Evolutionary conservation across 192 early-diverging fungal species (phyloP).

Genomic region (Mortierella alpina): DNA sequence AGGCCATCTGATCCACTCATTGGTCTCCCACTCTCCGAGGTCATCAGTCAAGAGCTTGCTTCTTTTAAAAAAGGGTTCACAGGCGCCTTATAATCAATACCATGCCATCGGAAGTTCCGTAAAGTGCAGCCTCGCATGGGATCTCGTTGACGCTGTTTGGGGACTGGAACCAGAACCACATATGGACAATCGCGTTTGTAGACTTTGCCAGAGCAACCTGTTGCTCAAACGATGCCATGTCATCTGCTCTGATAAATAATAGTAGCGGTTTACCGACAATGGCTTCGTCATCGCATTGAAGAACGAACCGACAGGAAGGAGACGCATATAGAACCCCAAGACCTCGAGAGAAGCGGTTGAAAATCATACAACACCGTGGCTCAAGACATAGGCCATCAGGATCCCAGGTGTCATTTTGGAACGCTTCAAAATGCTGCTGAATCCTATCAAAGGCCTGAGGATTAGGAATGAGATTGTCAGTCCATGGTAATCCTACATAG

Average conservation of each 20-base stretch:
- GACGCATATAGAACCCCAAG: constrained; percentile 38
- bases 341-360: constrained; percentile 36
- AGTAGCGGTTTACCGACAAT: constrained; percentile 36
- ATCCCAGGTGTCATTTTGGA: constrained; percentile 21
- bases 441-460: constrained; percentile 19
- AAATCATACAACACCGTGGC: constrained; percentile 28
- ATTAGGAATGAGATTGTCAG: neutral
- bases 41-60: no score
- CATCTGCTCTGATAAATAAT: constrained; percentile 32
- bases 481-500: neutral
- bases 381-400: constrained; percentile 14
- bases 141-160: constrained; percentile 2
- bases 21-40: no score
- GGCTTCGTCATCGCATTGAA: neutral
- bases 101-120: constrained; percentile 19
- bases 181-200: constrained; percentile 17
- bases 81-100: neutral
- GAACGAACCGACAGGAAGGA: neutral
- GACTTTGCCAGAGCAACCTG: constrained; percentile 38
- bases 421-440: constrained; percentile 14
- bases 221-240: constrained; percentile 26
- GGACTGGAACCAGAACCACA: constrained; percentile 23
- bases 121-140: constrained; percentile 5
- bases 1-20: no score
- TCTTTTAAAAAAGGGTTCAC: constrained; percentile 2